These are phyloP conservation scores for Agastache rugosa DNA, from an alignment of 257 asterid species.

Conservation along the genomic window DNA sequence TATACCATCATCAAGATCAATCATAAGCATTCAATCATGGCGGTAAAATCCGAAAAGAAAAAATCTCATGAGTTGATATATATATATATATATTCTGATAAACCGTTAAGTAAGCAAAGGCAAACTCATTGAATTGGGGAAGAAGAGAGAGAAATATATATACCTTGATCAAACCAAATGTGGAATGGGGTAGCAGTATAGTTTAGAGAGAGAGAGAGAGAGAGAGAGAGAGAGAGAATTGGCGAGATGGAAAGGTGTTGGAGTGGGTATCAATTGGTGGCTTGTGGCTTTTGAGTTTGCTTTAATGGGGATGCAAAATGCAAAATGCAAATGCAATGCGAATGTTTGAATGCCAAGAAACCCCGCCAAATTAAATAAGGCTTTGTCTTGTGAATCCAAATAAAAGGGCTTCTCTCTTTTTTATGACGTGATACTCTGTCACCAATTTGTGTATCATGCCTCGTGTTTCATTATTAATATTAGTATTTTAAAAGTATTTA, in stretches of 20 bases:
- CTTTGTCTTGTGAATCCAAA: not conserved
- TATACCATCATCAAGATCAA: slow-evolving; percentile 6
- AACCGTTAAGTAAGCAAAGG: not conserved
- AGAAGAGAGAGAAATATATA: not conserved
- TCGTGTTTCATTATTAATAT: no score
- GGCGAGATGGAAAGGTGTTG: not conserved
- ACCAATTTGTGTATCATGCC: no score
- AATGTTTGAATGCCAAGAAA: slow-evolving; percentile 54
- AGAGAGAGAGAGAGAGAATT: not conserved
- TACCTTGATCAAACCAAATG: not conserved
- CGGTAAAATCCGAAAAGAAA: not conserved
- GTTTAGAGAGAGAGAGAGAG: not conserved
- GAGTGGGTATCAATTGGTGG: slow-evolving; percentile 26
- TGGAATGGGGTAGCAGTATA: not conserved
- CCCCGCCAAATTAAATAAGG: slow-evolving; percentile 28
- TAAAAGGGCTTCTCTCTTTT: no score
- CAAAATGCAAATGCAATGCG: no score
- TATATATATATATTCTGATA: no score
- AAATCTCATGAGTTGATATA: no score
- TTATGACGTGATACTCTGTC: no score
- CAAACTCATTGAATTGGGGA: not conserved
- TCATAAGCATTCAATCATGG: not conserved
- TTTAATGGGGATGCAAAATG: slow-evolving; percentile 29
- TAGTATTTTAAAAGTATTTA: no score
- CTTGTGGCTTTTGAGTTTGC: slow-evolving; percentile 32